Percentiles rank a stretch among this genome's conserved stretches.
Evolutionary conservation across 108 stramenopile genomes (phyloP).

Genomic region (Nitzschia sp.): DNA sequence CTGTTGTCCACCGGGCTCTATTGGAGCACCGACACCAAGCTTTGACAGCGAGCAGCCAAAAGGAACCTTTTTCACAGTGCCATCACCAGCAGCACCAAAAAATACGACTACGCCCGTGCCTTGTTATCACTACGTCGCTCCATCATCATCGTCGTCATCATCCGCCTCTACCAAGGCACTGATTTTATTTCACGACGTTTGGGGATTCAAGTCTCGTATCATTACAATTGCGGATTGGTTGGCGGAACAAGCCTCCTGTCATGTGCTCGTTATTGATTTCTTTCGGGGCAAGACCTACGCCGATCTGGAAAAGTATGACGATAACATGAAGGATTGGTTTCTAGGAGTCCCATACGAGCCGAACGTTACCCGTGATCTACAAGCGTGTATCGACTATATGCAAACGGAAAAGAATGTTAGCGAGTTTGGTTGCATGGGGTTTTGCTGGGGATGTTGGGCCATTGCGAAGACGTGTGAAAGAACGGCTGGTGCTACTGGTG

Average conservation of each 20-base stretch:
- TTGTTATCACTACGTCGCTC: slow-evolving; percentile 13
- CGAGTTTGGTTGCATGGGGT: slow-evolving; percentile 36
- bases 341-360: slow-evolving; percentile 25
- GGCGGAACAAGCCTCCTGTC: slow-evolving; percentile 10
- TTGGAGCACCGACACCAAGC: background rate
- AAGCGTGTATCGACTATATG: slow-evolving; percentile 25
- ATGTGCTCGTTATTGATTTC: slow-evolving; percentile 31
- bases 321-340: slow-evolving; percentile 31
- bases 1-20: slow-evolving; percentile 26
- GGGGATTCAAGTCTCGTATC: slow-evolving; percentile 37
- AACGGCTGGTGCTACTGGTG: no score
- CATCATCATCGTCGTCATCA: background rate
- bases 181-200: slow-evolving; percentile 15
- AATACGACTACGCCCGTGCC: background rate
- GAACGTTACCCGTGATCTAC: slow-evolving; percentile 15
- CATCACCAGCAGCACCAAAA: background rate
- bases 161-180: background rate
- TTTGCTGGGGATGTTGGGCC: slow-evolving; percentile 55
- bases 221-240: slow-evolving; percentile 37
- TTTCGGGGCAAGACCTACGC: slow-evolving; percentile 47
- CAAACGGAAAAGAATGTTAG: background rate
- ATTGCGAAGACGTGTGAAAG: slow-evolving; percentile 30
- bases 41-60: background rate
- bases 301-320: no score
- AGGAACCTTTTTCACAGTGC: slow-evolving; percentile 9